These are phyloP conservation scores for Malus orientalis DNA, from an alignment of 306 rosid species.

Conservation along the genomic window DNA sequence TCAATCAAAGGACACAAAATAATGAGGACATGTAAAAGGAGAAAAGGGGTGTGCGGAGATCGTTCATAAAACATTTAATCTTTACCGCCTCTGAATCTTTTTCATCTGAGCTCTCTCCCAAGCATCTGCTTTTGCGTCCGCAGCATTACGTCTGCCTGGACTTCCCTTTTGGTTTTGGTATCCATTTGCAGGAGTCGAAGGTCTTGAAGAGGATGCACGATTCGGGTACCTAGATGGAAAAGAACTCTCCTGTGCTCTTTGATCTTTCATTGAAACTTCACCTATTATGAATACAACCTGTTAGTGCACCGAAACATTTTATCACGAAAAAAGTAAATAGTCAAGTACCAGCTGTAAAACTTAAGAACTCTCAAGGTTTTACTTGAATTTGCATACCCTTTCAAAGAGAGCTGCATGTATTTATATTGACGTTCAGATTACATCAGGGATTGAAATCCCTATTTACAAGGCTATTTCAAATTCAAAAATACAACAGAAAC, in stretches of 20 bases:
- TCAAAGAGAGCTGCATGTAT: too few species aligned
- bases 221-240: conserved; percentile 23
- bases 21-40: neutral
- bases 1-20: neutral
- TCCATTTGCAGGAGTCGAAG: conserved; percentile 16
- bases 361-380: too few species aligned
- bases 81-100: conserved; percentile 47
- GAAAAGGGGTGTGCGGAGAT: neutral
- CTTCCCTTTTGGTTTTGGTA: conserved; percentile 17
- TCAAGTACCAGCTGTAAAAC: conserved; percentile 25
- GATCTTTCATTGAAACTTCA: conserved; percentile 35
- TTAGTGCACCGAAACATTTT: conserved; percentile 3
- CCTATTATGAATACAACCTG: conserved; percentile 19
- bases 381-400: too few species aligned
- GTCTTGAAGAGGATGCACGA: conserved; percentile 17
- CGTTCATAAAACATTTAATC: neutral
- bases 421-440: too few species aligned
- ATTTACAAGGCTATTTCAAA: too few species aligned
- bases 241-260: conserved; percentile 17
- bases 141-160: conserved; percentile 1
- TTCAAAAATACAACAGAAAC: too few species aligned
- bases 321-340: neutral
- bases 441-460: too few species aligned
- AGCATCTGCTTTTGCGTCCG: conserved; percentile 32
- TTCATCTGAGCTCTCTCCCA: conserved; percentile 50